These are phyloP conservation scores for Tetracladium setigerum DNA, from an alignment of 495 filamentous ascomycete species.

Conservation along the genomic window DNA sequence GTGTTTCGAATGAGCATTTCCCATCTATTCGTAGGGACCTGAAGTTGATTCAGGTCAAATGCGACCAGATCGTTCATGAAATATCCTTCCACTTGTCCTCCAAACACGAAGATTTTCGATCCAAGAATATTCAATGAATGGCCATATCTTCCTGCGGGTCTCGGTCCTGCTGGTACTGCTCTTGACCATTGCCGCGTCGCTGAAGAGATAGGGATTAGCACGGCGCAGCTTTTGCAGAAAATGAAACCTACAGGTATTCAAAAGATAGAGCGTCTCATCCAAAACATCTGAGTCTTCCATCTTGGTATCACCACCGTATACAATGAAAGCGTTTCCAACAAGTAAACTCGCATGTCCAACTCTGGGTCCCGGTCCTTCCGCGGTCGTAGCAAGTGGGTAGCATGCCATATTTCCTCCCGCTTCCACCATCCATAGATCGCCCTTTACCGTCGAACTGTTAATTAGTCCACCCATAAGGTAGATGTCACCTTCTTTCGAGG, in stretches of 20 bases:
- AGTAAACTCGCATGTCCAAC: constrained; percentile 93
- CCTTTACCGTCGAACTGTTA: constrained; percentile 88
- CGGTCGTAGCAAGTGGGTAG: constrained; percentile 83
- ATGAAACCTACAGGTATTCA: constrained; percentile 82
- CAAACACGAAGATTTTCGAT: constrained; percentile 94
- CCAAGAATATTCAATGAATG: constrained; percentile 94
- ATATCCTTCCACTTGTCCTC: constrained; percentile 92
- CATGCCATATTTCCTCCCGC: constrained; percentile 81
- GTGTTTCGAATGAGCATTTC: constrained; percentile 77
- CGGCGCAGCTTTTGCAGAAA: background rate
- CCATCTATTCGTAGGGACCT: constrained; percentile 84
- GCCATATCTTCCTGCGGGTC: constrained; percentile 88
- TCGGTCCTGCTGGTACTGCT: constrained; percentile 72
- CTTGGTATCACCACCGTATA: constrained; percentile 98
- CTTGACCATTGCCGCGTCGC: constrained; percentile 97
- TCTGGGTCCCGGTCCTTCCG: constrained; percentile 89
- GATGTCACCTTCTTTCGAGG: constrained; percentile 94
- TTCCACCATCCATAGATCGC: constrained; percentile 97
- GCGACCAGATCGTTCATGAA: constrained; percentile 98
- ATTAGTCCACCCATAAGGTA: constrained; percentile 98
- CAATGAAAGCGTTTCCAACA: constrained; percentile 98
- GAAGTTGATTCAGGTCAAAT: constrained; percentile 91
- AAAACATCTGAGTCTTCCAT: constrained; percentile 84
- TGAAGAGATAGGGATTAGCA: constrained; percentile 27
- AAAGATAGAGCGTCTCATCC: constrained; percentile 90